phyloP scores from a whole-genome alignment of 139 green algal genomes.

The Trebouxia sp. region DNA sequence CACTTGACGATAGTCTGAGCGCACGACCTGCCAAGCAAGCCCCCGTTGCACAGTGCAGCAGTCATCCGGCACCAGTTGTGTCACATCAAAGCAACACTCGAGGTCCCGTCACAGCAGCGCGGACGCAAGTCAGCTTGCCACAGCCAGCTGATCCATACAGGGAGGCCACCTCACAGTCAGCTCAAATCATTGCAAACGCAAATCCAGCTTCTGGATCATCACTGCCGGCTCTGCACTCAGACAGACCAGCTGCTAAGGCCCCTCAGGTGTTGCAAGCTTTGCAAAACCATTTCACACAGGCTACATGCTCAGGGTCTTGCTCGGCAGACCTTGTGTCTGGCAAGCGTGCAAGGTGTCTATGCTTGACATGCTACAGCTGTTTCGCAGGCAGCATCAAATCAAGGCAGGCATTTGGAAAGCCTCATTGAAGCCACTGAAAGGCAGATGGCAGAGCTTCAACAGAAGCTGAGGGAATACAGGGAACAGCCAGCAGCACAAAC shows the following conservation, averaged over 20 bases:
- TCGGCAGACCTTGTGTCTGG: too few species aligned
- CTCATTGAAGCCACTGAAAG: not conserved
- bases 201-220: too few species aligned
- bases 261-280: not conserved
- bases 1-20: not conserved
- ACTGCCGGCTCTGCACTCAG: too few species aligned
- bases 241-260: not conserved
- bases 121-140: not conserved
- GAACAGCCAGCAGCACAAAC: not conserved
- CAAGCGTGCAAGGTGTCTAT: too few species aligned
- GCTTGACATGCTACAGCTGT: not conserved
- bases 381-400: not conserved
- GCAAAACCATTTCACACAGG: too few species aligned
- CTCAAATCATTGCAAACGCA: too few species aligned
- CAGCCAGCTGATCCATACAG: slow-evolving; percentile 14
- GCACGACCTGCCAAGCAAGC: not conserved
- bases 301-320: too few species aligned
- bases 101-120: not conserved
- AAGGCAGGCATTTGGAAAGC: not conserved
- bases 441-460: slow-evolving; percentile 2
- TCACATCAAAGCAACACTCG: slow-evolving; percentile 4
- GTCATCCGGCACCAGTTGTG: not conserved
- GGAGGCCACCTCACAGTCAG: not conserved
- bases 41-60: not conserved
- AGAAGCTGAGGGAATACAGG: not conserved